Evolutionary conservation across 2,329 filamentous ascomycete genomes (phyloP).

Genomic region (Annulohypoxylon truncatum): DNA sequence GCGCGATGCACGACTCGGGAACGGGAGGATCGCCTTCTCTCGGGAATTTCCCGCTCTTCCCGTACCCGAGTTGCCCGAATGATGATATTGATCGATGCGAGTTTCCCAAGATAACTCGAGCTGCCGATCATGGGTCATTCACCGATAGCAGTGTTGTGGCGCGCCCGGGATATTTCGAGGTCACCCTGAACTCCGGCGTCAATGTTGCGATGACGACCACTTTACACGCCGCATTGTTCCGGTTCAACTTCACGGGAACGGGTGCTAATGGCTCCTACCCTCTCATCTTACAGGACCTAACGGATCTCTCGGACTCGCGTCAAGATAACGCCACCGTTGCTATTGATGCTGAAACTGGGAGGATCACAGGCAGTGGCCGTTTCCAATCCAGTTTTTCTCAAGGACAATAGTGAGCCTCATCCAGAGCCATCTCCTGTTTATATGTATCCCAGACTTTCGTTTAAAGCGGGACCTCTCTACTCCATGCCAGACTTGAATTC

Average conservation of each 20-base stretch:
- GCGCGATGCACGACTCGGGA: conserved; percentile 68
- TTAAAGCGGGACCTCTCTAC: neutral
- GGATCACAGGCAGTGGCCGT: conserved; percentile 70
- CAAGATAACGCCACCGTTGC: conserved; percentile 66
- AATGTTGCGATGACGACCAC: conserved; percentile 74
- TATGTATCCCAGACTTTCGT: neutral
- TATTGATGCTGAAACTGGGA: conserved; percentile 66
- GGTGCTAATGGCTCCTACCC: conserved; percentile 60
- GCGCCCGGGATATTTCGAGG: conserved; percentile 73
- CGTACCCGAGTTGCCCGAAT: conserved; percentile 69
- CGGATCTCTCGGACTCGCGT: conserved; percentile 71
- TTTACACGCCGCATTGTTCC: conserved; percentile 73
- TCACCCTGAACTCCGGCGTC: conserved; percentile 68
- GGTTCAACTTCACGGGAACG: conserved; percentile 69
- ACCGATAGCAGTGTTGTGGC: conserved; percentile 64
- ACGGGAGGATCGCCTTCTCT: conserved; percentile 70
- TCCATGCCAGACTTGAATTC: neutral
- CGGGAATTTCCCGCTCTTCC: conserved; percentile 79
- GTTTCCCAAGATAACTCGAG: conserved; percentile 63
- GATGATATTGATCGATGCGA: conserved; percentile 72
- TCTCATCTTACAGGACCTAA: conserved; percentile 73
- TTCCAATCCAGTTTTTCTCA: conserved; percentile 75
- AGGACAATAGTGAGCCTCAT: conserved; percentile 60
- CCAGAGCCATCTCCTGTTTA: neutral
- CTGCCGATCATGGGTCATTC: conserved; percentile 57